Percentiles rank a stretch among this genome's conserved stretches.
phyloP scores from a whole-genome alignment of 1,284 basidiomycete species.

The Apiotrichum sp. region DNA sequence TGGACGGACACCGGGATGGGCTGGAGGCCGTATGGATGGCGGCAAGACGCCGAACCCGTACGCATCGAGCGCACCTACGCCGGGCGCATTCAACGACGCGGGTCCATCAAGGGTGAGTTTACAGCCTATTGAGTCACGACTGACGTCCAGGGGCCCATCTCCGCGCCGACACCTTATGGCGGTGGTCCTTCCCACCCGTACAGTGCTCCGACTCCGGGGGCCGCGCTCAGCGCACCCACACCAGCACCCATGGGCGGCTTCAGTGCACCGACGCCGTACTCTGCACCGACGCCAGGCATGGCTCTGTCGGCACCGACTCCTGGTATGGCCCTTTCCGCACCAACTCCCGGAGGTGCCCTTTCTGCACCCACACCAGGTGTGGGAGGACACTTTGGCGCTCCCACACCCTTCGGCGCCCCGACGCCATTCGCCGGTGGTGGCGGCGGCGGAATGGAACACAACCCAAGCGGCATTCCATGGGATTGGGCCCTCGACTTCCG shows the following conservation, averaged over 20 bases:
- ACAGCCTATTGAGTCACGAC: not conserved
- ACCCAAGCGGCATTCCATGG: constrained; percentile 23
- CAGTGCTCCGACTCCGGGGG: constrained; percentile 40
- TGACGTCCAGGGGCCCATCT: constrained; percentile 8
- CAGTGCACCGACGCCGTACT: constrained; percentile 46
- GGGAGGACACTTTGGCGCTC: constrained; percentile 50
- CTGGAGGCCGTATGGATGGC: constrained; percentile 9
- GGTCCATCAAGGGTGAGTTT: constrained; percentile 34
- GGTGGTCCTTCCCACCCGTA: constrained; percentile 28
- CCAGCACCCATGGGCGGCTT: constrained; percentile 45
- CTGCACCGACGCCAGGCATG: constrained; percentile 47
- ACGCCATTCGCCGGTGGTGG: constrained; percentile 9
- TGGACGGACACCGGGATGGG: constrained; percentile 45
- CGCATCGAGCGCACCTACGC: constrained; percentile 35
- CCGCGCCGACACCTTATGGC: constrained; percentile 53
- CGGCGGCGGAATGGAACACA: not conserved
- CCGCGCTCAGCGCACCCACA: constrained; percentile 47
- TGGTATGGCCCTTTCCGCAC: constrained; percentile 12
- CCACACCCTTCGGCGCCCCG: constrained; percentile 44
- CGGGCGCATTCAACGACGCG: constrained; percentile 21
- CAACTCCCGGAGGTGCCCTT: constrained; percentile 18
- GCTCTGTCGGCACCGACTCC: constrained; percentile 46
- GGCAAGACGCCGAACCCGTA: constrained; percentile 59
- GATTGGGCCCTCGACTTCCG: constrained; percentile 46
- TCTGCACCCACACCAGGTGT: constrained; percentile 25